Base-by-base conservation (phyloP, 768 basidiomycete species). In the Amanita pallidorosea region DNA sequence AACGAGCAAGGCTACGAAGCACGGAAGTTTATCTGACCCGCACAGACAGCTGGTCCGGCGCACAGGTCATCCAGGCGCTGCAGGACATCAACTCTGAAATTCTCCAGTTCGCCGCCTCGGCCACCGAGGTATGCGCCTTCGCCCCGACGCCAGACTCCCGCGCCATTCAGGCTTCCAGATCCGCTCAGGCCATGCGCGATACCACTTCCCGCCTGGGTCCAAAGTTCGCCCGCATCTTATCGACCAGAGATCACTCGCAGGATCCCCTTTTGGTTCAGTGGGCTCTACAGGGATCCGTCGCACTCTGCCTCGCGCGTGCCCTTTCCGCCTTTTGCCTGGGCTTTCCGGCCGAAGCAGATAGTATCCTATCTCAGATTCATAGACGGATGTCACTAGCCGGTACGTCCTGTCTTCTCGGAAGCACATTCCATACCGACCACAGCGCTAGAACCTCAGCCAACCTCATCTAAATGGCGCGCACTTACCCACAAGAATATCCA, bases 1-100 rank as follows among this genome's bases (percentile, higher is more conserved):
- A 77, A 38, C 70, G 69, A 9, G 83, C 81, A 11, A 77, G 80
- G 31, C 55, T 68, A 36, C 78, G 76, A 52, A 77, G 79, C 58
- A 64, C 70, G 50, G 87, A 88, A 60, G 69, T 73, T 18, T 88
- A 81, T 63, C 73, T 88, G 67, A 85, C 84, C 13, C 81, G 85
- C 54, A 80, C 78, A 29, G 86, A 88, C 63, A 67, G 65, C 27
- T 85, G 81, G 83, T 85, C 85, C 2, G 86, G 86, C 11, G 80
- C 83, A 1, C 84, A 87, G 61, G 74, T 88, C 61, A 75, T 88
- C 44, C 85, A 88, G 60, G 80, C 83, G 2, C 79, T 88, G 12
- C 81, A 84, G 55, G 86, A 88, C 58, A 73, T 88, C 62, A 88
- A 88, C 60, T 79, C 83, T 0, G 85, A 88, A 64, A 83, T 88